Percentiles rank a stretch among this genome's conserved stretches.
Evolutionary conservation across 306 rosid genomes (phyloP).

Genomic region (Fragaria vesca): DNA sequence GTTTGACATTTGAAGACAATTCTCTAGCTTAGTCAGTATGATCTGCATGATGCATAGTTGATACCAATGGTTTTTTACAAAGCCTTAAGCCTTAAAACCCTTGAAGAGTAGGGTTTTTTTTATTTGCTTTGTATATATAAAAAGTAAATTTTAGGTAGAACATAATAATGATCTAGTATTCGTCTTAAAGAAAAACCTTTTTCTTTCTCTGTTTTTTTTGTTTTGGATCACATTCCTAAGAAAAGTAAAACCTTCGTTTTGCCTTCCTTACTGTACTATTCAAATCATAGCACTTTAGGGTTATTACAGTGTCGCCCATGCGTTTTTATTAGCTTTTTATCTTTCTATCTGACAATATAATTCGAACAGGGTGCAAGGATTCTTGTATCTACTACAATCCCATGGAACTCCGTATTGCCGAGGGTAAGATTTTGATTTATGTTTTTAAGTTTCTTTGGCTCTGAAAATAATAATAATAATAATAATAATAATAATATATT

Average conservation of each 20-base stretch:
- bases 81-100: not conserved
- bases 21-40: not conserved
- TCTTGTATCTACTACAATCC: not conserved
- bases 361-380: not conserved
- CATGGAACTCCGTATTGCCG: not conserved
- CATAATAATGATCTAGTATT: too few relatives aligned
- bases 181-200: not conserved
- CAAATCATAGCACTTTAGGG: not conserved
- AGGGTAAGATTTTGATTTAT: not conserved
- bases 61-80: not conserved
- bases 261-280: too few relatives aligned
- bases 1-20: not conserved
- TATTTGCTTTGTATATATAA: not conserved
- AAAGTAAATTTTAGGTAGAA: not conserved
- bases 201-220: too few relatives aligned
- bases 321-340: not conserved
- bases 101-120: not conserved
- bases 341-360: not conserved
- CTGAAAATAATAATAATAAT: not conserved
- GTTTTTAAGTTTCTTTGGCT: not conserved
- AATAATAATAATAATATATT: too few relatives aligned
- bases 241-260: not conserved
- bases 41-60: not conserved
- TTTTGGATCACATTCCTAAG: too few relatives aligned
- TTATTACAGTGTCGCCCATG: not conserved